Evolutionary conservation across 1,139 yeast genomes (phyloP), one percentile per base, ranked within the genome.

Genomic region (Taphrina betulina): DNA sequence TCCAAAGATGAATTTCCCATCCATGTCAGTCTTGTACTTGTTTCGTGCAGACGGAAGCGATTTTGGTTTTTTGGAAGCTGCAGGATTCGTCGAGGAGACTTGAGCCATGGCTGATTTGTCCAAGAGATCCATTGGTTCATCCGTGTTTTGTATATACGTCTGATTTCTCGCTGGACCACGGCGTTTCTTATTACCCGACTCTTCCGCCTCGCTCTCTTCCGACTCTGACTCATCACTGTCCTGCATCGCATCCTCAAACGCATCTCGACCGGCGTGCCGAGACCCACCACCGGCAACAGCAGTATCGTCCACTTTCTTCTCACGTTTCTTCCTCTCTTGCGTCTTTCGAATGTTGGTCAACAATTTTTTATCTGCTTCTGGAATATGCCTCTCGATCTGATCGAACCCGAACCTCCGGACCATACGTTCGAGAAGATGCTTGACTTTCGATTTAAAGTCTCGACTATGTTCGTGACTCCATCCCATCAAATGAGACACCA

Each of bases 391-490:
- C 67, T 85, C 95, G 57, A 92, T 79, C 35, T 75, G 78, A 35
- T 89, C 96, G 62, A 80, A 78, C 16, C 98, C 96, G 67, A 87
- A 89, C 66, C 89, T 83, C 69, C 98, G 81, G 57, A 92, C 80
- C 66, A 92, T 75, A 66, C 98, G 80, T 75, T 92, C 98, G 61
- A 92, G 75, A 60, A 92, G 85, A 67, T 92, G 96, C 73, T 88
- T 88, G 41, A 92, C 94, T 71, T 87, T 90, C 26, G 89, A 79
- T 69, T 87, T 88, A 77, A 94, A 90, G 67, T 89, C 96, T 38
- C 95, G 95, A 66, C 87, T 87, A 71, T 90, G 96, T 69, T 89
- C 97, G 69, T 88, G 95, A 40, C 96, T 87, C 95, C 97, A 90
- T 63, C 82, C 82, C 79, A 92, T 76, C 65, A 92, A 76, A 65